phyloP scores from a whole-genome alignment of 371 early-diverging fungal species.

The Mortierella sp. region DNA sequence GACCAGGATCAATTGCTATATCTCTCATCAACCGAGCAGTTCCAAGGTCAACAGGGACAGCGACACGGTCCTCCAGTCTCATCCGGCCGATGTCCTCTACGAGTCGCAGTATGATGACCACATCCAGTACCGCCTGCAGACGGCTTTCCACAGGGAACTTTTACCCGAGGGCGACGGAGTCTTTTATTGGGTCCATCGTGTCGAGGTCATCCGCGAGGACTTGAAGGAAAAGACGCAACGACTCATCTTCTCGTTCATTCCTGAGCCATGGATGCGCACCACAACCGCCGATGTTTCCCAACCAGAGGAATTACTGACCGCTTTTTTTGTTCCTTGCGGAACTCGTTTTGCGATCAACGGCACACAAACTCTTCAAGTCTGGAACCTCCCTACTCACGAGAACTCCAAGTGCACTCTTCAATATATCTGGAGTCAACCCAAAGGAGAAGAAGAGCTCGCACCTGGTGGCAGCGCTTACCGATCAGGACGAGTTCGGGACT shows the following conservation, averaged over 20 bases:
- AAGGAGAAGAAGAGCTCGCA: conserved; percentile 20
- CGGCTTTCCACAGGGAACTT: conserved; percentile 34
- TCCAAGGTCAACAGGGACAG: conserved; percentile 27
- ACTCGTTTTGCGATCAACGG: conserved; percentile 45
- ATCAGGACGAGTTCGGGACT: conserved; percentile 37
- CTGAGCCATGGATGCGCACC: conserved; percentile 57
- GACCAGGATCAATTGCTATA: conserved; percentile 38
- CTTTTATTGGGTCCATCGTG: conserved; percentile 54
- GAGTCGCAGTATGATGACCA: conserved; percentile 29
- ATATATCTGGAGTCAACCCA: conserved; percentile 55
- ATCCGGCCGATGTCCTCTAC: conserved; percentile 27
- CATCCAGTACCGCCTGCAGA: conserved; percentile 33
- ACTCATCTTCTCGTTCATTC: conserved; percentile 51
- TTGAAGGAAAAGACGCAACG: conserved; percentile 8
- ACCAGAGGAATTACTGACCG: conserved; percentile 41
- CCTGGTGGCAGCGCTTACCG: conserved; percentile 20
- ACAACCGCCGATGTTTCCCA: conserved; percentile 40
- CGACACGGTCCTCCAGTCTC: conserved; percentile 23
- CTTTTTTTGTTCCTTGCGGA: conserved; percentile 43
- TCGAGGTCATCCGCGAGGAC: conserved; percentile 44
- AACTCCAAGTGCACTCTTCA: conserved; percentile 45
- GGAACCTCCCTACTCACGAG: conserved; percentile 51
- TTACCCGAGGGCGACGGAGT: conserved; percentile 54
- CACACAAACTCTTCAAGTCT: conserved; percentile 49
- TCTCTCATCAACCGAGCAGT: conserved; percentile 32